Base-by-base conservation (phyloP, 495 filamentous ascomycete species). In the Pseudotulostoma volvatum region DNA sequence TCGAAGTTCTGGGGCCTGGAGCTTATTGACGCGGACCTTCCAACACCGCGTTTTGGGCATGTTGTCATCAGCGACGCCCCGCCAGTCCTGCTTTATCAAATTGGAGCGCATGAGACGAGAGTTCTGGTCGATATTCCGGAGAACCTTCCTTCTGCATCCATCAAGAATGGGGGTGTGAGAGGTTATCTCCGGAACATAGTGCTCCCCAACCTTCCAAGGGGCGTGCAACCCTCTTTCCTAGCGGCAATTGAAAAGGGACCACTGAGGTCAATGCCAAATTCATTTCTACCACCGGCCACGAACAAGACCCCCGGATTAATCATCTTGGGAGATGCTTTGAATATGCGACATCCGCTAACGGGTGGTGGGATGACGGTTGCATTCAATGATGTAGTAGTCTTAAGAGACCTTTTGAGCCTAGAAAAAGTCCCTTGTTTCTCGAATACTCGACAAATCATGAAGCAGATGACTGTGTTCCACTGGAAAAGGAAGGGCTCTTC, bases 281-380 rank as follows among this genome's bases (percentile, higher is more conserved):
- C 75, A 28, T 97, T 79, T 66, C 71, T 96, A 3, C 84, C 90
- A 11, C 71, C 88, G 0, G 67, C 74, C 7, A 76, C 79, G 33
- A 73, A 76, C 44, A 71, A 67, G 33, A 71, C 76, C 2, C 72
- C 77, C 0, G 90, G 90, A 8, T 61, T 95, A 44, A 63, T 93
- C 25, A 60, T 97, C 19, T 62, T 94, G 14, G 87, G 87, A 40
- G 87, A 95, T 58, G 87, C 87, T 5, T 76, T 88, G 63, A 95
- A 95, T 60, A 95, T 95, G 87, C 81, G 87, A 3, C 87, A 95
- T 61, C 87, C 87, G 0, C 63, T 95, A 9, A 95, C 87, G 0
- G 87, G 87, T 38, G 87, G 87, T 46, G 87, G 87, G 45, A 95
- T 95, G 87, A 94, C 87, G 0, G 87, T 95, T 0, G 87, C 83